Conservation (phyloP, 1,139 yeast genomes). For the Suhomyces guaymorum region DNA sequence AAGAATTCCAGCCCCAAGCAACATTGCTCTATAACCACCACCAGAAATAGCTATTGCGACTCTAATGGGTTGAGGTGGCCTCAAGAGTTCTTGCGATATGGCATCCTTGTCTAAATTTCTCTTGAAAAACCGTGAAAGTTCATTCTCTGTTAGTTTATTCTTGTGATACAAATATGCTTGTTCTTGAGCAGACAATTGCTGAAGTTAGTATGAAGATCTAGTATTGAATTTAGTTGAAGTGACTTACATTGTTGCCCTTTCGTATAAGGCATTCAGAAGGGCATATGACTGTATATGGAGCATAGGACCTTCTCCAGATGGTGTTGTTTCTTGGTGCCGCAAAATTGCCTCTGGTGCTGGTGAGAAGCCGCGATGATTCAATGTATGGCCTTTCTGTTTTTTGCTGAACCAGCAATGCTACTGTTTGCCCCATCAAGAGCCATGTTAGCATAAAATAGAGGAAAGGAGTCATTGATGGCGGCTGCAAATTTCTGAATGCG, state of each 20-base stretch:
- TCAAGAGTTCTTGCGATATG: too few relatives aligned
- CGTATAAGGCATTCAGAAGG: slow-evolving; percentile 41
- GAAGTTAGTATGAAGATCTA: slow-evolving; percentile 10
- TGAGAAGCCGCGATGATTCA: too few relatives aligned
- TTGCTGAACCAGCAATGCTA: too few relatives aligned
- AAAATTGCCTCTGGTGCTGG: too few relatives aligned
- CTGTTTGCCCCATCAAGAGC: background rate
- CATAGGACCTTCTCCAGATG: slow-evolving; percentile 26
- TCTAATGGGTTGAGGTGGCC: slow-evolving; percentile 30
- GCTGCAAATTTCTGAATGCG: background rate
- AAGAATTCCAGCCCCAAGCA: slow-evolving; percentile 64
- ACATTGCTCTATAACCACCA: slow-evolving; percentile 72
- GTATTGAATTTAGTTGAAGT: slow-evolving; percentile 4
- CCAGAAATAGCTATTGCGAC: slow-evolving; percentile 68
- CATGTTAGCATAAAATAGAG: background rate
- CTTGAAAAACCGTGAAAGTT: slow-evolving; percentile 35
- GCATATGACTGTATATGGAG: slow-evolving; percentile 45
- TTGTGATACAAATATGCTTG: slow-evolving; percentile 36
- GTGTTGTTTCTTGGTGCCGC: background rate
- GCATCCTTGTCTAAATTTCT: slow-evolving; percentile 38
- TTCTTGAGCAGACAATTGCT: slow-evolving; percentile 36
- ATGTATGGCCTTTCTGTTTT: background rate
- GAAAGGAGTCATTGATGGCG: background rate
- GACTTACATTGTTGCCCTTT: slow-evolving; percentile 36
- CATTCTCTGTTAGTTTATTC: slow-evolving; percentile 29